Evolutionary conservation across 208 protist species (phyloP).

Genomic region (Phytomonas sp.): DNA sequence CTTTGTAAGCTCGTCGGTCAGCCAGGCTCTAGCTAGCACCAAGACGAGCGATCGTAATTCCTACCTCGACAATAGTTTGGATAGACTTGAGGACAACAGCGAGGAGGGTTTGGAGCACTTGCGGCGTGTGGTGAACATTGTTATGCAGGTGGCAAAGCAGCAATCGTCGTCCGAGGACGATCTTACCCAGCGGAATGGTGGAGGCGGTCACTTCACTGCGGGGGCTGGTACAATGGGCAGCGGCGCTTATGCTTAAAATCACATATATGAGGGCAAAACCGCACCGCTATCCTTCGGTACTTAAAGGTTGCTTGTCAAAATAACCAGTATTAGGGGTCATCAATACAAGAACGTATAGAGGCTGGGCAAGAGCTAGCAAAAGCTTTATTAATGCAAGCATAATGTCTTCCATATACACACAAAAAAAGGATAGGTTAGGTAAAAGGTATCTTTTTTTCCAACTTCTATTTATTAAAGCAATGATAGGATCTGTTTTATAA

Average conservation of each 20-base stretch:
- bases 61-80: neutral
- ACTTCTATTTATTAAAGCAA: neutral
- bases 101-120: constrained; percentile 25
- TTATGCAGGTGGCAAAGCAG: constrained; percentile 28
- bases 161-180: neutral
- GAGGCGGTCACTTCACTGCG: neutral
- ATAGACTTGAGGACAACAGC: constrained; percentile 23
- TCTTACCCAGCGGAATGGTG: neutral
- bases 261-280: neutral
- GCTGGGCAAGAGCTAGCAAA: neutral
- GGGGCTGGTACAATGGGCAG: neutral
- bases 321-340: neutral
- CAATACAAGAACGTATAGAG: neutral
- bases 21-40: neutral
- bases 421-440: neutral
- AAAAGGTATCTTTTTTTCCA: neutral
- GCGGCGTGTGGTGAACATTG: constrained; percentile 26
- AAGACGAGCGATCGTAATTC: neutral
- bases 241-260: neutral
- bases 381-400: neutral
- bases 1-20: neutral
- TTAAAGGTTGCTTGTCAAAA: neutral
- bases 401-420: neutral
- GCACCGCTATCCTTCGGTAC: neutral
- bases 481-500: neutral